Base-by-base conservation (phyloP, 2,329 filamentous ascomycete species). In the Simplicillium sp. region DNA sequence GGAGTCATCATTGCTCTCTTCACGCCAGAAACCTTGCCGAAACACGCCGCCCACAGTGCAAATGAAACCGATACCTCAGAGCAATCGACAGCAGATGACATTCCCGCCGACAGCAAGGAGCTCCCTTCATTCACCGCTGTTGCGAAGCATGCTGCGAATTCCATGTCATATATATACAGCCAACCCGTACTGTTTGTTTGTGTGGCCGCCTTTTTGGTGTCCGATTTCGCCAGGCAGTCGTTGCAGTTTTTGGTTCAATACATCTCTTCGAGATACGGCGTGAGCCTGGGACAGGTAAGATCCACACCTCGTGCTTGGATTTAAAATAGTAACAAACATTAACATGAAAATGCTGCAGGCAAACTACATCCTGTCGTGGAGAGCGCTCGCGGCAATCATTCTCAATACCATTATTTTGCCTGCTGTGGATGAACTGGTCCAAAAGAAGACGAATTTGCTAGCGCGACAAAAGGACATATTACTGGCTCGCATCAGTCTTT, bases 221-320 rank as follows among this genome's bases (percentile, higher is more conserved):
- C 40, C 12, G 40, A 38, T 25, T 42, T 42, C 38, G 36, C 36
- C 14, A 18, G 40, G 15, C 36, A 38, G 32, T 42, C 40, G 29
- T 33, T 42, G 36, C n/a, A 34, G 31, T 42, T 38, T 11, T 31
- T 42, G 31, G 29, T 38, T 9, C 40, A 42, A 34, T 42, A 42
- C 18, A 35, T 34, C 5, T 42, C 40, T 11, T 29, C 38, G 20
- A n/a, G 40, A 14, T 42, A 42, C 20, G 14, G 11, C 3, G 13
- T 38, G 35, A 42, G 29, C 15, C 20, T 42, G 1, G 40, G 36
- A 42, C 17, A 38, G 7, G 40, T 38, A 18, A 3, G 36, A n/a
- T n/a, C n/a, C n/a, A n/a, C n/a, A n/a, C n/a, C n/a, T n/a, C n/a
- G n/a, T n/a, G n/a, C n/a, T n/a, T n/a, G n/a, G n/a, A n/a, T n/a